Base-by-base conservation (phyloP, 768 basidiomycete genomes). In the Pisolithus albus region DNA sequence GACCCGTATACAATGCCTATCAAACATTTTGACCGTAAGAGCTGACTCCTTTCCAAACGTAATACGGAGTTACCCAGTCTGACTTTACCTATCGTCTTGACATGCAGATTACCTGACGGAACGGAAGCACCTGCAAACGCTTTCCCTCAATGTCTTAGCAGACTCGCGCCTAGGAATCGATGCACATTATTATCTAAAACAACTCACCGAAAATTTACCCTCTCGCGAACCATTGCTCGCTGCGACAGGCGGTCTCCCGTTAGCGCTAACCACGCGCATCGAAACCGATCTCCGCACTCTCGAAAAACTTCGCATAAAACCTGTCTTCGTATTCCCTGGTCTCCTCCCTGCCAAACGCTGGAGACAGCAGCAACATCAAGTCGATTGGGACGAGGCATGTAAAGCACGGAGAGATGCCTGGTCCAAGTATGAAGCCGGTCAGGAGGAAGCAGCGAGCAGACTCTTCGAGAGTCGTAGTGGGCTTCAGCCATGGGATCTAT, bases 241-340 rank as follows among this genome's bases (percentile, higher is more conserved):
- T 0, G 93, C 95, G 1, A 95, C 94, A 1, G 96, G 96, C 18
- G 96, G 96, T 37, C 80, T 94, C 16, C 96, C 95, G 1, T 79
- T 97, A 52, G 86, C 91, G 44, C 78, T 99, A 50, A 86, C 84
- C 21, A 77, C 80, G 59, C 86, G 90, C 56, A 91, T 99, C 66
- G 94, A 97, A 71, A 76, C 83, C 37, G 94, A 99, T 75, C 76
- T 98, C 43, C 87, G 94, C 45, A 75, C 80, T 13, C 84, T 98
- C 64, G 93, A 96, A 76, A 86, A 85, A 70, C 75, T 89, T 32
- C 84, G 80, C 58, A 97, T 99, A 77, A 96, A 95, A 66, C 96
- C 96, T 19, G 92, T 99, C n/a, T 95, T 99, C 61, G 91, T 99
- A 47, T 98, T 98, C 70, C 83, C 90, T 15, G 96, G 96, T 4